A percentile compares a stretch with the other conserved stretches of the same genome.
These are phyloP conservation scores for Mucor velutinosus DNA, from an alignment of 371 early-diverging fungal genomes.

Conservation along the genomic window DNA sequence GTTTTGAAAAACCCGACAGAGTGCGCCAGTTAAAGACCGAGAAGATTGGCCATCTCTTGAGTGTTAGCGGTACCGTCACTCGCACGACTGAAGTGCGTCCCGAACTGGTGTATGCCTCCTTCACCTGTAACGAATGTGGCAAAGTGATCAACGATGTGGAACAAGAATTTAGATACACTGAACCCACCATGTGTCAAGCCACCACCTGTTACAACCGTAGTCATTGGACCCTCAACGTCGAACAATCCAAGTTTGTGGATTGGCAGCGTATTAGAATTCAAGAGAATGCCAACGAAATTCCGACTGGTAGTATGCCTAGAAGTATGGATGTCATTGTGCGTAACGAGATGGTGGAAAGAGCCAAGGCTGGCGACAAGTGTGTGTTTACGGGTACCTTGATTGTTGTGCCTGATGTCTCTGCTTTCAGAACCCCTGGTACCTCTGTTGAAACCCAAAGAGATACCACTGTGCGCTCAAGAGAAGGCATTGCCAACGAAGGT, in stretches of 20 bases:
- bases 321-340: slow-evolving; percentile 97
- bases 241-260: slow-evolving; percentile 92
- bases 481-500: slow-evolving; percentile 78
- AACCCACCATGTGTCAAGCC: slow-evolving; percentile 95
- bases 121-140: slow-evolving; percentile 92
- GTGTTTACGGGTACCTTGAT: slow-evolving; percentile 93
- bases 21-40: slow-evolving; percentile 91
- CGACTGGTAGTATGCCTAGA: slow-evolving; percentile 98
- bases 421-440: slow-evolving; percentile 73
- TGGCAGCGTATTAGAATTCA: slow-evolving; percentile 99
- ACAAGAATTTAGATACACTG: slow-evolving; percentile 98
- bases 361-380: slow-evolving; percentile 97
- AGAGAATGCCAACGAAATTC: slow-evolving; percentile 97
- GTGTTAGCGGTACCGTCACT: slow-evolving; percentile 97
- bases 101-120: slow-evolving; percentile 93
- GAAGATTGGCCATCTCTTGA: slow-evolving; percentile 85
- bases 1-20: slow-evolving; percentile 62
- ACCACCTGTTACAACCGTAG: slow-evolving; percentile 87
- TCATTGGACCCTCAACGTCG: slow-evolving; percentile 83
- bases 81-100: slow-evolving; percentile 98
- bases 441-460: slow-evolving; percentile 69
- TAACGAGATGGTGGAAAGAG: slow-evolving; percentile 94
- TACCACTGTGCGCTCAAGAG: slow-evolving; percentile 53
- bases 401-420: slow-evolving; percentile 94
- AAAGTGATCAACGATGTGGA: slow-evolving; percentile 82